Evolutionary conservation across 2,329 filamentous ascomycete genomes (phyloP), one percentile per base, ranked within the genome.

Genomic region (Aspergillus alliaceus): DNA sequence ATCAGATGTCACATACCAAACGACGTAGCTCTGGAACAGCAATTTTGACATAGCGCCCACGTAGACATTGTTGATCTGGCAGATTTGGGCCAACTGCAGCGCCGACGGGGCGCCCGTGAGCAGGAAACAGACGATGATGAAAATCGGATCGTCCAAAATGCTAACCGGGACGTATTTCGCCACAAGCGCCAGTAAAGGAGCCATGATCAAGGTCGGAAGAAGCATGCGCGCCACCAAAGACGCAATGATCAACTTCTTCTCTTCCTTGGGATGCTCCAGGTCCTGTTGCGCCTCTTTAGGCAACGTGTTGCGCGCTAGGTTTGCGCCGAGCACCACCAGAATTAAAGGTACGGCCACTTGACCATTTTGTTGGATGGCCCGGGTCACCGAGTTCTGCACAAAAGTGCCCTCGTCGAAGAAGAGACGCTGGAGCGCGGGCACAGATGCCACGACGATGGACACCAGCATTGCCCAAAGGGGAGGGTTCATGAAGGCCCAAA

Each of bases 401-500:
- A 99, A 96, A 0, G 92, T 92, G 18, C 90, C 93, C 35, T 92
- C 86, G 52, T 87, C 82, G 76, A 98, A 99, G 79, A 99, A 97
- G 18, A 95, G 78, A 39, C 82, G 80, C 73, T 99, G 93, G 7
- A 99, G 83, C 1, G 80, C 70, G 0, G 95, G 95, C 6, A 97
- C 85, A 0, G 92, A 96, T 2, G 95, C 95, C 6, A 99, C 90
- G 51, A 96, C 77, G 46, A 98, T 88, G n/a, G 95, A 91, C 37
- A 87, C 80, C 32, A 98, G 79, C 95, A 99, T 98, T 29, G 95
- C 93, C 92, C 93, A 98, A 25, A 99, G 86, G 1, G 95, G 95
- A 40, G 95, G 93, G 75, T 98, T 98, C 93, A 99, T 98, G 74
- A 97, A 96, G 48, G 90, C 89, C 90, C 90, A 95, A 12, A 93